Conservation (phyloP, 1,284 basidiomycete genomes). For the Fomitopsis betulina region DNA sequence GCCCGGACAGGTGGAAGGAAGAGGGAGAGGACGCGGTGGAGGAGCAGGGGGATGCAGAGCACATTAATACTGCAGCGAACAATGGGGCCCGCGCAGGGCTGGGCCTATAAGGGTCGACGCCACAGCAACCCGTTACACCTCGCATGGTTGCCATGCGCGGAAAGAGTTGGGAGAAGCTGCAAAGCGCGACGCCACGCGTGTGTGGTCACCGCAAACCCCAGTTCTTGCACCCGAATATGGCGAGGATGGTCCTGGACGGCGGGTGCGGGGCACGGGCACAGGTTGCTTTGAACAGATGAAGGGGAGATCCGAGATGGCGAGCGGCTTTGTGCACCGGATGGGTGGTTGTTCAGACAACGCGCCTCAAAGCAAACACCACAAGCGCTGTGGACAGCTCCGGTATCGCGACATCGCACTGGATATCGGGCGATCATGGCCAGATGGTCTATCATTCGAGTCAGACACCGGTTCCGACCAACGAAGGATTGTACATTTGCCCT, state of each 20-base stretch:
- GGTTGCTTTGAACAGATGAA: conserved; percentile 4
- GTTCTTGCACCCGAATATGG: conserved; percentile 11
- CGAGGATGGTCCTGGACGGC: conserved; percentile 11
- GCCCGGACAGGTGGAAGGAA: conserved; percentile 12
- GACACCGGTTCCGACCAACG: background rate
- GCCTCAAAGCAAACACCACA: background rate
- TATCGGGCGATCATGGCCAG: conserved; percentile 8
- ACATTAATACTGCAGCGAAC: conserved; percentile 2
- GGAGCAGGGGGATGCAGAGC: conserved; percentile 10
- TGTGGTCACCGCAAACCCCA: conserved; percentile 5
- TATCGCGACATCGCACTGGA: conserved; percentile 17
- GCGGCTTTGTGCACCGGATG: conserved; percentile 6
- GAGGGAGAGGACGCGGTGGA: conserved; percentile 12
- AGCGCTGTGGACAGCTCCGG: conserved; percentile 11
- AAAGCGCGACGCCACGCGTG: background rate
- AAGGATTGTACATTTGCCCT: background rate
- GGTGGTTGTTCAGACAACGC: conserved; percentile 3
- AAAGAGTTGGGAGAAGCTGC: conserved; percentile 8
- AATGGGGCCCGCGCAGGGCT: conserved; percentile 15
- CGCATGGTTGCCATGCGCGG: conserved; percentile 8
- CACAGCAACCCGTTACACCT: conserved; percentile 13
- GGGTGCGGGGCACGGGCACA: conserved; percentile 10
- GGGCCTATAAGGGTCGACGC: conserved; percentile 12
- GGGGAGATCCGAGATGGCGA: conserved; percentile 15
- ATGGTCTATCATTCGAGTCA: conserved; percentile 21